Evolutionary conservation across 805 yeast species (phyloP), one percentile per base, ranked within the genome.

Genomic region (Zygotorulaspora sp.): DNA sequence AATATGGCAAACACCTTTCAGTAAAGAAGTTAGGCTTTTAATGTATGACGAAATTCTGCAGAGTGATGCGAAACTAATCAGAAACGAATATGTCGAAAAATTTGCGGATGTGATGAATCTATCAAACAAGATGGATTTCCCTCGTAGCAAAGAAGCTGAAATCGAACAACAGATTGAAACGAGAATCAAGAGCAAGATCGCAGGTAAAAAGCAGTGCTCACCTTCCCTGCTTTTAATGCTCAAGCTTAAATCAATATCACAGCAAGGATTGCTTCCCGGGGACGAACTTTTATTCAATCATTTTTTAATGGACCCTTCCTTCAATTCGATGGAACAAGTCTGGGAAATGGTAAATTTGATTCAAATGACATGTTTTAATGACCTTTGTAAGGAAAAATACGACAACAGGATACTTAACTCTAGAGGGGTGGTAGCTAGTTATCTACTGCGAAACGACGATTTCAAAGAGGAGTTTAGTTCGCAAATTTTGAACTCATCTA

Each of bases 61-160:
- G 38, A 49, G 58, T 32, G 47, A 48, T 12, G 44, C 26, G 9
- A 45, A 45, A 17, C 35, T 52, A n/a, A 48, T 57, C 4, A 44
- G 59, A 47, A 40, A 27, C 31, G 49, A 38, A 34, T 54, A 45
- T 38, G 47, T 69, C 18, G 66, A 75, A 33, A 56, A 66, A 12
- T 68, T 59, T 46, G 65, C 65, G 29, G 70, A 68, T 28, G 36
- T 64, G 10, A 55, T 52, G 25, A 40, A 57, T 13, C 62, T 67
- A 34, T 36, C 58, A 8, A 33, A 52, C 7, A 41, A 47, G 23
- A 58, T 61, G 46, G 54, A 55, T 12, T 54, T 62, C 30, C 65
- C 67, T 2, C 38, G 45, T 3, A 50, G 53, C 11, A 62, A 62
- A 37, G 48, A 52, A 23, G 39, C 38, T 2, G 67, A 65, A 46